phyloP scores from a whole-genome alignment of 2,329 filamentous ascomycete genomes.

The Ciborinia camelliae region DNA sequence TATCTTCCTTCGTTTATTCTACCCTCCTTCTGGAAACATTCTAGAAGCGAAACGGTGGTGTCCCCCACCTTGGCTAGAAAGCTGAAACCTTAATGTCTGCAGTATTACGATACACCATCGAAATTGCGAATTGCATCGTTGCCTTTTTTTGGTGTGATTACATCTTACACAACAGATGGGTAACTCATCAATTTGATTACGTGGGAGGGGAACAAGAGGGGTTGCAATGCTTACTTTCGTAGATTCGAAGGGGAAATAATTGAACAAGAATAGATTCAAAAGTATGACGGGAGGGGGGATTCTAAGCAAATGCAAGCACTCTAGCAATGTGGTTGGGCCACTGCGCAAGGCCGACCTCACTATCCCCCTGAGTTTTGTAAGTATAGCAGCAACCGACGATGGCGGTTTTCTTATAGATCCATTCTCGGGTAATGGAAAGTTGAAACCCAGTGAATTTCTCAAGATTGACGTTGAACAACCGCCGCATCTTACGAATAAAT shows the following conservation, averaged over 20 bases:
- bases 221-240: constrained; percentile 14
- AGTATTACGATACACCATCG: constrained; percentile 9
- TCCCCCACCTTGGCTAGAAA: constrained; percentile 4
- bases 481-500: not conserved
- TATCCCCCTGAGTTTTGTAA: not conserved
- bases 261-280: constrained; percentile 7
- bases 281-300: not conserved
- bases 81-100: constrained; percentile 13
- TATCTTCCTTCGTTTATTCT: constrained; percentile 1
- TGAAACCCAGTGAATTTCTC: not conserved
- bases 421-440: not conserved
- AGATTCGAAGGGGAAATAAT: not conserved
- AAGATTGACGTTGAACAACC: not conserved
- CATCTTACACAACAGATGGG: not conserved
- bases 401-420: not conserved
- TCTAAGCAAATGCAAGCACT: constrained; percentile 5
- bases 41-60: constrained; percentile 13
- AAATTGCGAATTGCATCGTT: constrained; percentile 1
- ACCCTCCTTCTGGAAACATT: constrained; percentile 17
- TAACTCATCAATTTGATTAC: not conserved
- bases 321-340: not conserved
- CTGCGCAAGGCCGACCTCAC: not conserved
- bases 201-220: constrained; percentile 1
- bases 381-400: not conserved
- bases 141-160: not conserved